phyloP scores from a whole-genome alignment of 2,329 filamentous ascomycete species.

The Arachnomyces sp. region DNA sequence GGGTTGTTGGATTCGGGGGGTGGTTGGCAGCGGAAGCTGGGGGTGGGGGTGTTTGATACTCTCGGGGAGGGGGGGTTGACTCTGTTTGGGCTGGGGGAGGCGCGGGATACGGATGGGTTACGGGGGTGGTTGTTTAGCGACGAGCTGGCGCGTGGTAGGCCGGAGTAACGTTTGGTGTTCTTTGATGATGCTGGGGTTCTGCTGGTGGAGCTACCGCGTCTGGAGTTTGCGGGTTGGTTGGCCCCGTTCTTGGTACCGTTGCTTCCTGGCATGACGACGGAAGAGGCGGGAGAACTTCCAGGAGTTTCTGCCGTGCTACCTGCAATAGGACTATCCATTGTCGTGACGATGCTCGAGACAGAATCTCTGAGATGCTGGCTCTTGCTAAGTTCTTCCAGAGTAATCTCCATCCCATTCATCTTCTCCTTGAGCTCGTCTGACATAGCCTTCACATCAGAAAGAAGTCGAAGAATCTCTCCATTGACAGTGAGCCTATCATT shows the following conservation, averaged over 20 bases:
- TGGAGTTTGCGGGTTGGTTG: constrained; percentile 40
- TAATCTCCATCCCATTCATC: constrained; percentile 66
- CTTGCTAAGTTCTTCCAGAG: constrained; percentile 62
- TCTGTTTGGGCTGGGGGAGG: constrained; percentile 16
- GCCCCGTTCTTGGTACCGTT: constrained; percentile 39
- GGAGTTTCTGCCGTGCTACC: constrained; percentile 64
- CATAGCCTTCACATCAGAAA: constrained; percentile 75
- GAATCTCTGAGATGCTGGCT: constrained; percentile 80
- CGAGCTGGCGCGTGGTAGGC: constrained; percentile 33
- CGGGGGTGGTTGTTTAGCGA: constrained; percentile 19
- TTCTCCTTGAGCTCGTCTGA: constrained; percentile 69
- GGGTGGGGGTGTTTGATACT: constrained; percentile 20
- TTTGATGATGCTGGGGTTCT: constrained; percentile 32
- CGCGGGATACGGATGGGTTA: constrained; percentile 32
- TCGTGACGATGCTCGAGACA: constrained; percentile 78
- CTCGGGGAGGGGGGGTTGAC: constrained; percentile 8
- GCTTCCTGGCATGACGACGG: constrained; percentile 49
- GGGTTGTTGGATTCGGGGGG: constrained; percentile 40
- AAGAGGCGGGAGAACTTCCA: constrained; percentile 62
- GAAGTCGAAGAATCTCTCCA: constrained; percentile 80
- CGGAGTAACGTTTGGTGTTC: constrained; percentile 40
- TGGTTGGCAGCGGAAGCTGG: constrained; percentile 17
- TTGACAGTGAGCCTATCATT: constrained; percentile 93
- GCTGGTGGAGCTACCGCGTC: constrained; percentile 39
- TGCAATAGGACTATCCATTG: constrained; percentile 61